phyloP scores from a whole-genome alignment of 257 asterid genomes.

The Capsicum rhomboideum region DNA sequence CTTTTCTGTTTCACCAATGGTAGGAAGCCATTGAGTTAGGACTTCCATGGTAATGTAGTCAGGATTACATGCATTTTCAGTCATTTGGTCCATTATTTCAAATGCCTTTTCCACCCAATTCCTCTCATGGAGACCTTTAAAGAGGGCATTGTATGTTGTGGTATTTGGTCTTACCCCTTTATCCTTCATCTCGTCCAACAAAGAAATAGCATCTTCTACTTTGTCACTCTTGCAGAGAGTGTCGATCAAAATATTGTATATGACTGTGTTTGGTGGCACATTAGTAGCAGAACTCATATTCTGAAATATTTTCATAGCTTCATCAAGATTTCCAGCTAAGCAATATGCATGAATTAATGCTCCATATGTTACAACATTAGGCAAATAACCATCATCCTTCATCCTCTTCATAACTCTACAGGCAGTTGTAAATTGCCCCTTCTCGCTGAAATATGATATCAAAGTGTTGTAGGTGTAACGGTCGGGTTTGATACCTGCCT shows the following conservation, averaged over 20 bases:
- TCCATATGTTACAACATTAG: slow-evolving; percentile 69
- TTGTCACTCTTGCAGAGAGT: slow-evolving; percentile 56
- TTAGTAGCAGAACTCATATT: slow-evolving; percentile 39
- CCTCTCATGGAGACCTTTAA: slow-evolving; percentile 59
- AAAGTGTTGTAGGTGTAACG: slow-evolving; percentile 64
- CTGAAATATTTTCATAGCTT: slow-evolving; percentile 50
- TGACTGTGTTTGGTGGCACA: slow-evolving; percentile 50
- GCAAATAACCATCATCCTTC: slow-evolving; percentile 45
- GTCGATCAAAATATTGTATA: slow-evolving; percentile 63
- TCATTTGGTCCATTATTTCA: slow-evolving; percentile 75
- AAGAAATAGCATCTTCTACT: slow-evolving; percentile 49
- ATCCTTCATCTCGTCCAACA: slow-evolving; percentile 65
- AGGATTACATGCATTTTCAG: slow-evolving; percentile 55
- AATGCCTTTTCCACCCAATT: slow-evolving; percentile 58
- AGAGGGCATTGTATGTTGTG: slow-evolving; percentile 65
- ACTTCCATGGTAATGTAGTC: slow-evolving; percentile 73
- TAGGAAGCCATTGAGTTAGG: slow-evolving; percentile 73
- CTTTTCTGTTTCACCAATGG: slow-evolving; percentile 53
- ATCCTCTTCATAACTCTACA: slow-evolving; percentile 39
- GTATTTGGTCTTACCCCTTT: slow-evolving; percentile 54
- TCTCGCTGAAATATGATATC: slow-evolving; percentile 51
- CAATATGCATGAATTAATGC: slow-evolving; percentile 69
- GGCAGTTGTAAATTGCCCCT: slow-evolving; percentile 49
- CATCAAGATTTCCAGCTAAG: slow-evolving; percentile 28
- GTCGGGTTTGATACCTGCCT: slow-evolving; percentile 53